A percentile compares a stretch with the other conserved stretches of the same genome.
Conservation (phyloP, 805 yeast species). For the Candida qinlingensis region DNA sequence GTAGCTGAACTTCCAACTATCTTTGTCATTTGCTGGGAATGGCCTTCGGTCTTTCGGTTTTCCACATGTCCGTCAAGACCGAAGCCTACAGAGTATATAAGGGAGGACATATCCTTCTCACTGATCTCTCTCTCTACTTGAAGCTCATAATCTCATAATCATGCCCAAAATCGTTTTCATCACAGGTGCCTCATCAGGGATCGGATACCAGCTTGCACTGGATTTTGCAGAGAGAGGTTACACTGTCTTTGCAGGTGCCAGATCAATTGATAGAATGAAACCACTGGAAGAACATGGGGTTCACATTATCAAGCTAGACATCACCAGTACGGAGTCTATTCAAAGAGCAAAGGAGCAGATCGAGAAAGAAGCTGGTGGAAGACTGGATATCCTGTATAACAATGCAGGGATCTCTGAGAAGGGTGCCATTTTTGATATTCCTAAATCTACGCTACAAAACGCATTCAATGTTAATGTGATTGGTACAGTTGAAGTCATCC, state of each 20-base stretch:
- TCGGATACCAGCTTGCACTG: conserved; percentile 43
- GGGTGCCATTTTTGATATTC: conserved; percentile 30
- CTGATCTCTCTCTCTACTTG: too few species aligned
- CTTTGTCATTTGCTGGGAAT: too few species aligned
- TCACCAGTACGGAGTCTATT: conserved; percentile 29
- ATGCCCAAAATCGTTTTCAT: conserved; percentile 36
- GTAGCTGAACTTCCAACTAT: too few species aligned
- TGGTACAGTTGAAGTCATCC: conserved; percentile 34
- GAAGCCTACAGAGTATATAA: too few species aligned
- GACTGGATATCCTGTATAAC: conserved; percentile 34
- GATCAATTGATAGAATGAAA: conserved; percentile 26
- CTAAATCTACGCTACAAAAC: conserved; percentile 20
- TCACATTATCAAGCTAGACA: conserved; percentile 30
- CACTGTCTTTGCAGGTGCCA: conserved; percentile 32
- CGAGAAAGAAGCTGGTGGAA: conserved; percentile 27
- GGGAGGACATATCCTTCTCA: too few species aligned
- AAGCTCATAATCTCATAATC: not conserved
- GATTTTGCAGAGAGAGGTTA: conserved; percentile 41
- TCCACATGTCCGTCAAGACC: too few species aligned
- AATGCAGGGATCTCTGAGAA: conserved; percentile 32
- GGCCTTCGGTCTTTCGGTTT: too few species aligned
- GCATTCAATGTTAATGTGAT: conserved; percentile 32
- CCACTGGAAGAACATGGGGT: conserved; percentile 29
- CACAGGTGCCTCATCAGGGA: conserved; percentile 58
- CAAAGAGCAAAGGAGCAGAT: conserved; percentile 22